Evolutionary conservation across 192 early-diverging fungal species (phyloP).

Genomic region (Coemansia reversa): DNA sequence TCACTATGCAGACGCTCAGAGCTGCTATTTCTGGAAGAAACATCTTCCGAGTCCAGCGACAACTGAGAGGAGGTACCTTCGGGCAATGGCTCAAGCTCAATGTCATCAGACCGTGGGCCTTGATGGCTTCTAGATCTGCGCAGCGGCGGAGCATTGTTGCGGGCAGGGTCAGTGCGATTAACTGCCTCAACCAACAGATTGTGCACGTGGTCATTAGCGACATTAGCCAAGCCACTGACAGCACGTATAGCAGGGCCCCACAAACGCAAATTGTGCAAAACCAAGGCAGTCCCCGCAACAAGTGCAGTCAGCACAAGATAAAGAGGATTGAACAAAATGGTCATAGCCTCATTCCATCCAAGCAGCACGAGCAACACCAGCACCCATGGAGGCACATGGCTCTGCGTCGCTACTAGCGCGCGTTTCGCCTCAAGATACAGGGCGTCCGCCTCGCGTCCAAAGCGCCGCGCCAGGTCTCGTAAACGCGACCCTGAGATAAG

Average conservation of each 20-base stretch:
- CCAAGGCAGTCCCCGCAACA: conserved; percentile 58
- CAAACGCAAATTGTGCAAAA: conserved; percentile 66
- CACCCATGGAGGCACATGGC: conserved; percentile 85
- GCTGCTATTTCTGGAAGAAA: too few species aligned
- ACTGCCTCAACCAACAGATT: conserved; percentile 51
- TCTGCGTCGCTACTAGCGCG: conserved; percentile 83
- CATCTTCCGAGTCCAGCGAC: too few species aligned
- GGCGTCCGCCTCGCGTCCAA: conserved; percentile 86
- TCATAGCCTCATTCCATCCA: conserved; percentile 96
- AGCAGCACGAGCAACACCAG: conserved; percentile 73
- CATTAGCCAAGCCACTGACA: conserved; percentile 32
- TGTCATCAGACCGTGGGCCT: conserved; percentile 8
- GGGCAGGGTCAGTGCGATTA: conserved; percentile 48
- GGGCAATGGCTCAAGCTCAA: conserved; percentile 37
- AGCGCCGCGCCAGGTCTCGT: conserved; percentile 73
- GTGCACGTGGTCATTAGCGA: conserved; percentile 54
- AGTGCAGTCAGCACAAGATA: conserved; percentile 70
- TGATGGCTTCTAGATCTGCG: background rate
- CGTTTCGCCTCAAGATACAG: conserved; percentile 96
- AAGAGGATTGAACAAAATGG: conserved; percentile 80
- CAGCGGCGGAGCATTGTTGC: conserved; percentile 2
- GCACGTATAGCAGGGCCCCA: conserved; percentile 64
- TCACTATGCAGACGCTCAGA: too few species aligned
- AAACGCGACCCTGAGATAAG: conserved; percentile 62
- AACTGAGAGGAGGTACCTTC: background rate